Evolutionary conservation across 169 alveolate species (phyloP), one percentile per base, ranked within the genome.

Genomic region (Perkinsus chesapeaki): DNA sequence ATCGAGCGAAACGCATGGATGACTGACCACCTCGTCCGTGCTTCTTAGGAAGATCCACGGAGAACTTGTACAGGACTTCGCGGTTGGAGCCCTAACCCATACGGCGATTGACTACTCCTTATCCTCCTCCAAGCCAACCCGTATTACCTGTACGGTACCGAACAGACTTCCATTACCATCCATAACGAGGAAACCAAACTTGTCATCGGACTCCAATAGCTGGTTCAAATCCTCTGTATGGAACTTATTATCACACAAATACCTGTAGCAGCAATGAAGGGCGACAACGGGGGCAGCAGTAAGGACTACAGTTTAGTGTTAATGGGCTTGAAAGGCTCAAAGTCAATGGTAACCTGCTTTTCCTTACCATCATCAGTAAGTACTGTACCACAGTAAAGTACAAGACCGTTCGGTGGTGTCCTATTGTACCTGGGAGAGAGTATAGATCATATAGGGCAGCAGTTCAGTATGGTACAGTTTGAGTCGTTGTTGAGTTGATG

Each of bases 21-120:
- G 99, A 98, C 97, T 99, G 99, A 39, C 99, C 99, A 92, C 99
- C 99, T 93, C 99, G 97, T 43, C 99, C 99, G 95, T 99, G 99
- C 96, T 99, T 99, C 96, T 99, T 99, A 16, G 99, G 99, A 39
- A 99, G 96, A 93, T 98, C 99, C 7, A 99, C 99, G 38, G 98
- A 96, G 95, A 99, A 98, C 94, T 98, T 96, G 94, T 98, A 98
- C 39, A 98, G 93, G 90, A 98, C 96, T 48, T 95, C 96, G 91
- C 60, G 92, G 92, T 39, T 91, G 36, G 92, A 39, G 7, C 60
- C 92, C 47, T 91, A 31, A n/a, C n/a, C n/a, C n/a, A n/a, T n/a
- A n/a, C n/a, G n/a, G n/a, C n/a, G 27, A 37, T 37, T 9, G 27
- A 39, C 27, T 37, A 39, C 82, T 94, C 92, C 43, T 91, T 93